Conservation (phyloP, 352 stramenopile species). For the Phytophthora ramorum region DNA sequence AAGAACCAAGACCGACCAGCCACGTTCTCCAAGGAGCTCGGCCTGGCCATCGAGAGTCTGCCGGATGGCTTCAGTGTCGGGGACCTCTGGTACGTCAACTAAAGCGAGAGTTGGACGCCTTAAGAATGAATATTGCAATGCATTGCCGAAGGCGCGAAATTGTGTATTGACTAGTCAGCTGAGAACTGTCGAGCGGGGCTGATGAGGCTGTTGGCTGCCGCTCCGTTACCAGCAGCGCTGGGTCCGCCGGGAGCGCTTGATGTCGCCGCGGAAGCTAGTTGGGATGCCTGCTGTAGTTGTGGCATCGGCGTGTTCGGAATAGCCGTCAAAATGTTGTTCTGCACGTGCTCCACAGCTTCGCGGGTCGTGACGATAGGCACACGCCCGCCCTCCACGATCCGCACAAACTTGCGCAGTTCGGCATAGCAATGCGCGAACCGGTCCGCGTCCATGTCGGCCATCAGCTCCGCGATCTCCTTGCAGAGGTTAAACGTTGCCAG, state of each 20-base stretch:
- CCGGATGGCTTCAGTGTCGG: constrained; percentile 75
- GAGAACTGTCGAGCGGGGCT: constrained; percentile 9
- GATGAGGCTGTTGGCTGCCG: constrained; percentile 24
- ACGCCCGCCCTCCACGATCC: constrained; percentile 22
- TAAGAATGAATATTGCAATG: neutral
- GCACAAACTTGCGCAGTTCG: constrained; percentile 33
- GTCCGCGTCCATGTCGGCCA: constrained; percentile 31
- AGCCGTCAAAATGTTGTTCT: constrained; percentile 11
- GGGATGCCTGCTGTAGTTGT: constrained; percentile 16
- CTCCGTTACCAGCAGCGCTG: neutral
- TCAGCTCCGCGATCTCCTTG: constrained; percentile 35
- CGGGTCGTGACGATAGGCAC: constrained; percentile 27
- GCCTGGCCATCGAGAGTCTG: constrained; percentile 87
- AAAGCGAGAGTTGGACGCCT: constrained; percentile 1
- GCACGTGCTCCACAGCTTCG: constrained; percentile 28
- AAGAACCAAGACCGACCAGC: constrained; percentile 81
- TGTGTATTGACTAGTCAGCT: constrained; percentile 1
- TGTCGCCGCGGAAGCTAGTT: neutral
- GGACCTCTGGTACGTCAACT: constrained; percentile 78
- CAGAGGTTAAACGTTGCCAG: constrained; percentile 32
- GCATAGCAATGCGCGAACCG: constrained; percentile 20
- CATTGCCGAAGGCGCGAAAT: neutral
- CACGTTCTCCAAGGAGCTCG: constrained; percentile 81
- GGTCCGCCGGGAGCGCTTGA: neutral
- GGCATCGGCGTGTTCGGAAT: constrained; percentile 18